A percentile compares a stretch with the other conserved stretches of the same genome.
Evolutionary conservation across 2,329 filamentous ascomycete genomes (phyloP).

Genomic region (Metarhizium humberi): DNA sequence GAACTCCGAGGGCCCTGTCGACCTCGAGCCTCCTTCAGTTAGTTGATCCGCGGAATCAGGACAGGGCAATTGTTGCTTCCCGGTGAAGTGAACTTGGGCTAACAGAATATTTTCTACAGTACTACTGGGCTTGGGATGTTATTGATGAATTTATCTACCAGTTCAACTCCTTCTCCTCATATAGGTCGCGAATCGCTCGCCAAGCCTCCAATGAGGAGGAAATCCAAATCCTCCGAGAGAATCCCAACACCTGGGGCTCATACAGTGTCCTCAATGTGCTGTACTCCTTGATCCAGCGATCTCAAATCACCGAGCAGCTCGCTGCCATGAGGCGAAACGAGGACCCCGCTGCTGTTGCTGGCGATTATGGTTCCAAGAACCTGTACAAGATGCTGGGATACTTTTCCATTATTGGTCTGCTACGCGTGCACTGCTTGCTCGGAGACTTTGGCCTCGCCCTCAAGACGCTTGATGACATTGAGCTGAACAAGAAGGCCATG

Average conservation of each 20-base stretch:
- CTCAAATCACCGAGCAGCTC: slow-evolving; percentile 96
- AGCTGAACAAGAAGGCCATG: slow-evolving; percentile 99
- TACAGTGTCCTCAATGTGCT: slow-evolving; percentile 99
- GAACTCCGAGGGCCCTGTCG: slow-evolving; percentile 97
- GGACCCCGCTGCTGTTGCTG: slow-evolving; percentile 77
- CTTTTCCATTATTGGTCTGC: slow-evolving; percentile 96
- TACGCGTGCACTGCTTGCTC: slow-evolving; percentile 91
- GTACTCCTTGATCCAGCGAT: slow-evolving; percentile 97
- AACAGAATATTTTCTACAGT: slow-evolving; percentile 42
- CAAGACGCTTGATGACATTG: slow-evolving; percentile 98
- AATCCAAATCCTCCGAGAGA: slow-evolving; percentile 81
- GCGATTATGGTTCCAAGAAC: slow-evolving; percentile 89
- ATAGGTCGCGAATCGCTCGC: slow-evolving; percentile 84
- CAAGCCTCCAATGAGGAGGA: slow-evolving; percentile 84
- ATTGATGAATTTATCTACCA: slow-evolving; percentile 99
- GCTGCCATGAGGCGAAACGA: slow-evolving; percentile 90
- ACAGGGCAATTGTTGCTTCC: neutral
- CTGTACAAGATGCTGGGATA: slow-evolving; percentile 98
- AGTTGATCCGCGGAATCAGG: slow-evolving; percentile 27
- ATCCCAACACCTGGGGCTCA: slow-evolving; percentile 98
- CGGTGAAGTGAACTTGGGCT: neutral
- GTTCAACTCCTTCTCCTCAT: slow-evolving; percentile 98
- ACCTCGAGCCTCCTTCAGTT: slow-evolving; percentile 93
- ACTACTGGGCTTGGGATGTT: slow-evolving; percentile 99
- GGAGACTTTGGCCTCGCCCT: slow-evolving; percentile 97